Evolutionary conservation across 805 yeast genomes (phyloP), one percentile per base, ranked within the genome.

Genomic region (Maudiozyma serrabonitensis): DNA sequence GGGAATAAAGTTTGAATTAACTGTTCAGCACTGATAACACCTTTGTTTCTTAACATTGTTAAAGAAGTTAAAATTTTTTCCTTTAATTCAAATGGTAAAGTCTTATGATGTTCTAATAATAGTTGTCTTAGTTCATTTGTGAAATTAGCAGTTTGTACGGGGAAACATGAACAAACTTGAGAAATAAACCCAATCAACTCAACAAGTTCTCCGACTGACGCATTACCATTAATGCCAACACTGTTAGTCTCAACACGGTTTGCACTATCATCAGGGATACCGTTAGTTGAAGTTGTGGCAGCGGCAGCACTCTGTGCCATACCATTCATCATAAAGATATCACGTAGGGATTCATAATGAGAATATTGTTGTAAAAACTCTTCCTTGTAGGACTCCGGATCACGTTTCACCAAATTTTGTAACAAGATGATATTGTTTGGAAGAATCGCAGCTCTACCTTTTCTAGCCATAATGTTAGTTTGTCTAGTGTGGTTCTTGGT

Each of bases 351-450:
- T 63, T 84, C 89, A 68, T 93, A 93, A 66, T 93, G 98, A 47
- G 93, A 79, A 64, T 84, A 88, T 64, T 93, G 99, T 59, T 89
- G 93, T 39, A 84, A 67, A 67, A 93, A 93, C 67, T 93, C 99
- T 68, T 93, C 99, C 52, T 81, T 80, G 65, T 93, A 93, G 0
- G 98, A 90, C 58, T 79, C 85, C 2, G 99, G 97, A 66, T 93
- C 99, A 59, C 97, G 76, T 58, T 90, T 84, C 9, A 93, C 95
- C 55, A 93, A 75, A 66, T 93, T 93, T 70, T 93, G 99, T 52
- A 93, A 70, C 54, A 91, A 72, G 38, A 95, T 90, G 63, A 93
- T 85, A 68, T 93, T 93, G 18, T 89, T 86, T 11, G 98, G 98
- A 63, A 91, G 73, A 50, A 90, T 76, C 43, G 97, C 96, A 26